phyloP scores from a whole-genome alignment of 495 filamentous ascomycete species.

The Aspergillus funiculosus region DNA sequence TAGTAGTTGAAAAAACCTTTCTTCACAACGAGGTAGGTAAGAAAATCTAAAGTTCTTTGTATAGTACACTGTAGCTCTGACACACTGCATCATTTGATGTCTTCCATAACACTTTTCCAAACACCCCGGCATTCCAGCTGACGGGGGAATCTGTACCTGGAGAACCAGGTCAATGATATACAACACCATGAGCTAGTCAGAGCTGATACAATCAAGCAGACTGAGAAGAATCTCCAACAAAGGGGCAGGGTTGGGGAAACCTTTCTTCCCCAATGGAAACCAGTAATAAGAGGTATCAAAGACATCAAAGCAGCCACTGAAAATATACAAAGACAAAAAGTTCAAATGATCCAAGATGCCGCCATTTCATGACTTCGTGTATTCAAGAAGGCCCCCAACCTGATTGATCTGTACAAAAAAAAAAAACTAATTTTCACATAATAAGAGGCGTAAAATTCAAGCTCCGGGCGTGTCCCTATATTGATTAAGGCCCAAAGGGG shows the following conservation, averaged over 20 bases:
- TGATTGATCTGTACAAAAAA: no score
- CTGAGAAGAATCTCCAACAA: not conserved
- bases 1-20: no score
- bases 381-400: not conserved
- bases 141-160: not conserved
- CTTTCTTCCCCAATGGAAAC: no score
- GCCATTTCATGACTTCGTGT: not conserved
- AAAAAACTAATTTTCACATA: no score
- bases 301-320: no score
- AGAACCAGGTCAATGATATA: not conserved
- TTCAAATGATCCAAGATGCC: not conserved
- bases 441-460: not conserved
- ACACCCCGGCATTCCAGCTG: constrained; percentile 12
- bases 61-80: not conserved
- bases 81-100: constrained; percentile 5
- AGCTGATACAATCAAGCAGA: not conserved
- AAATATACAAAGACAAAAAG: not conserved
- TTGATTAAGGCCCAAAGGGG: not conserved
- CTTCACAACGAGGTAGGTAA: no score
- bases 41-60: no score
- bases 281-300: no score
- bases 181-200: constrained; percentile 3
- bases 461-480: not conserved
- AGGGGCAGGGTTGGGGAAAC: no score
- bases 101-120: not conserved